A percentile compares a stretch with the other conserved stretches of the same genome.
phyloP scores from a whole-genome alignment of 176 grass and related monocot species.

The Typha latifolia region DNA sequence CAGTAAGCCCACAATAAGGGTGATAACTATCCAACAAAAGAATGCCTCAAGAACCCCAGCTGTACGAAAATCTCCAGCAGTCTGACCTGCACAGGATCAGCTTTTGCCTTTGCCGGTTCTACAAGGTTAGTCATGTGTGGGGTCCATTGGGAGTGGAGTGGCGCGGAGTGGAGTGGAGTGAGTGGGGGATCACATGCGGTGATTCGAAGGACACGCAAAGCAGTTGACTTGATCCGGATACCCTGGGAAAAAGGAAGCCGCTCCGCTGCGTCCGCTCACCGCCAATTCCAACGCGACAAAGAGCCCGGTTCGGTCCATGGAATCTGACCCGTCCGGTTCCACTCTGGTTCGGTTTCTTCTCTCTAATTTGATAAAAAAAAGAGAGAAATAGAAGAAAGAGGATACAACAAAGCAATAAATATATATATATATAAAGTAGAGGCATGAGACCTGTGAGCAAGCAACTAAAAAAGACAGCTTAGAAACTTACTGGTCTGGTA shows the following conservation, averaged over 20 bases:
- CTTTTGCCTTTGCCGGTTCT: no score
- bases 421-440: no score
- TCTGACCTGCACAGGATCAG: no score
- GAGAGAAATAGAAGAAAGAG: no score
- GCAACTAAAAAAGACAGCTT: not conserved
- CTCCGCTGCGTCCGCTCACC: not conserved
- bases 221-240: slow-evolving; percentile 19
- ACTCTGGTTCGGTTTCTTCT: not conserved
- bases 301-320: not conserved
- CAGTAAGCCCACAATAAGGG: no score
- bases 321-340: not conserved
- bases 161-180: not conserved
- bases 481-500: not conserved
- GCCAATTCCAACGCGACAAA: not conserved
- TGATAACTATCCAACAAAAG: no score
- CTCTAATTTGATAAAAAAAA: no score
- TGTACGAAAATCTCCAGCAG: no score
- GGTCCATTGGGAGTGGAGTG: not conserved
- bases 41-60: no score
- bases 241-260: not conserved
- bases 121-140: not conserved
- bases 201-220: slow-evolving; percentile 32
- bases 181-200: slow-evolving; percentile 17
- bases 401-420: not conserved
- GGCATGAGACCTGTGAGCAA: slow-evolving; percentile 2